Evolutionary conservation across 2,329 filamentous ascomycete species (phyloP).

Genomic region (Colletotrichum siamense): DNA sequence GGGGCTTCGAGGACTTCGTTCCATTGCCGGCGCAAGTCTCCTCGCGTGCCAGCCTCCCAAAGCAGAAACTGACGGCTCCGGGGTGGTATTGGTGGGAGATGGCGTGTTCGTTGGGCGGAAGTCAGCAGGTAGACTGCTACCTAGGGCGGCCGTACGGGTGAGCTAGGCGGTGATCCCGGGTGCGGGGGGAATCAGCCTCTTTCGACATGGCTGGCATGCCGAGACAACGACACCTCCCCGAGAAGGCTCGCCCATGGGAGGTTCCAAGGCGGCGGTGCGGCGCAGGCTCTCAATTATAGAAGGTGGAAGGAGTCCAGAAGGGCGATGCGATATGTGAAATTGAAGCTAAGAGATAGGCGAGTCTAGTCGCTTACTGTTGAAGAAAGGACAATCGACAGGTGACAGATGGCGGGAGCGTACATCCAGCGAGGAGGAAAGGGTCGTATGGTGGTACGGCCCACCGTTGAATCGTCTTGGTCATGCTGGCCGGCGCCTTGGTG

Average conservation of each 20-base stretch:
- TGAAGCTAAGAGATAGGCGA: constrained; percentile 17
- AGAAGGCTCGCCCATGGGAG: constrained; percentile 1
- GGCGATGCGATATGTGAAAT: background rate
- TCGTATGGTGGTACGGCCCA: background rate
- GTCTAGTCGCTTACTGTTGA: background rate
- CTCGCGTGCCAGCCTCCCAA: background rate
- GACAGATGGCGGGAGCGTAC: background rate
- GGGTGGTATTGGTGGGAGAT: background rate
- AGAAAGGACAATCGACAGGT: background rate
- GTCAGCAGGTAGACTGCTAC: background rate
- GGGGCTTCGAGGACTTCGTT: background rate
- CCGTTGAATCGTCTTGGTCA: background rate
- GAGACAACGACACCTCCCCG: constrained; percentile 14
- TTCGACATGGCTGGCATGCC: constrained; percentile 10
- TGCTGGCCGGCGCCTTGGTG: background rate
- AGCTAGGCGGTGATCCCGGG: background rate
- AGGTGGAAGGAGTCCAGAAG: background rate
- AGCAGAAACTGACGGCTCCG: background rate
- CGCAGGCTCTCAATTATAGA: background rate
- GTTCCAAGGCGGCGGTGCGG: background rate
- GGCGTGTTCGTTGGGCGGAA: constrained; percentile 2
- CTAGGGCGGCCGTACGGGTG: background rate
- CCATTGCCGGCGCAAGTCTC: background rate
- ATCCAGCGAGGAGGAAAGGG: background rate
- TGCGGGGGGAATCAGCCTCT: constrained; percentile 18